Evolutionary conservation across 352 stramenopile species (phyloP), one percentile per base, ranked within the genome.

Genomic region (Phytophthora sp.): DNA sequence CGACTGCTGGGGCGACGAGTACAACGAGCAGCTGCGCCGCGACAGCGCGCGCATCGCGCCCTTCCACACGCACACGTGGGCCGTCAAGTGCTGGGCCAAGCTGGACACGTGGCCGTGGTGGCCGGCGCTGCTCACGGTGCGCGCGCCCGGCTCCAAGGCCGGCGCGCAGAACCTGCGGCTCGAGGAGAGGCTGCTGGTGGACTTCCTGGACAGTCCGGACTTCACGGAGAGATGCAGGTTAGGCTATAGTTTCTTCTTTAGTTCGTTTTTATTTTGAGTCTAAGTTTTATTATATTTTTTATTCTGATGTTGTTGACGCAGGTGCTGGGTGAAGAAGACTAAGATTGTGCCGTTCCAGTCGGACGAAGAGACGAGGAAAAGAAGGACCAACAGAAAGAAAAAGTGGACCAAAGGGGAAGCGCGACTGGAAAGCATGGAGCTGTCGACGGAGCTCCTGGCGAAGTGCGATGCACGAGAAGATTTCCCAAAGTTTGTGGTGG

Each of bases 1-100:
- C 66, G 83, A 92, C 34, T 80, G 83, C 17, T 92, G 83, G 83
- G 75, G 66, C 0, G 24, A 55, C 15, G 69, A 84, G 45, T 92
- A 82, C 63, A 76, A 91, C 44, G 81, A 92, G 37, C 44, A 77
- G 24, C 50, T 92, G 24, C 20, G 26, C 12, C 59, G 81, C 28
- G 64, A 83, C 46, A 79, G 77, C 35, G 57, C 66, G 10, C 77
- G 82, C n/a, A 72, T 92, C 20, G 77, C 83, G 5, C 83, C 81
- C 34, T 88, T 82, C 55, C 72, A 87, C 52, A 89, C 77, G 35
- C 87, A 84, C 71, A 92, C 81, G 42, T 84, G 73, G 73, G 62
- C 72, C 4, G 79, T 91, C 49, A 91, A 91, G 60, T 89, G 81
- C 50, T 92, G 83, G 83, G 77, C 74, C 37, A 87, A 89, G 57